Base-by-base conservation (phyloP, 2,329 filamentous ascomycete genomes). In the Nigrospora osmanthi region DNA sequence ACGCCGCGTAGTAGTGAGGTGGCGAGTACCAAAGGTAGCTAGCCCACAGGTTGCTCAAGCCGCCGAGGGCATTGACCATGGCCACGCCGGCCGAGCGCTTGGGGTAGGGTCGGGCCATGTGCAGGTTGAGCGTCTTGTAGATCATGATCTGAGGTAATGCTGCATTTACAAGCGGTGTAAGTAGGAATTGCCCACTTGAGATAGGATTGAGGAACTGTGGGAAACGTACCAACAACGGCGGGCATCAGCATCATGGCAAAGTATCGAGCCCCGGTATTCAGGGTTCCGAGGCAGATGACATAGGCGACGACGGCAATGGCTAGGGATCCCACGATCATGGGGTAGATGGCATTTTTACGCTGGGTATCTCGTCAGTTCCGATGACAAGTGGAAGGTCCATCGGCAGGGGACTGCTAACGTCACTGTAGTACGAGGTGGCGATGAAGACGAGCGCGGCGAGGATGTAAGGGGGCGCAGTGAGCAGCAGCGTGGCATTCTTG, bases 231-330 rank as follows among this genome's bases (percentile, higher is more conserved):
- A 12, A 34, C 31, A 10, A 23, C 30, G 7, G 48, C 47, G 4
- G 56, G 56, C 16, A 59, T 54, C 11, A 62, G 51, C 58, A 62
- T 61, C 58, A 62, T 62, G 35, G 60, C 58, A 38, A 56, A 46
- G 49, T 60, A 60, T 14, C 58, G 52, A 31, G 57, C 57, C 6
- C 43, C 58, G 6, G 51, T 55, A 33, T 55, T 56, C 15, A 58
- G 45, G 4, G 58, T 57, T 11, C 54, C 55, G 14, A 62, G 50
- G n/a, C 58, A 52, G 32, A 62, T 60, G 40, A 62, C 51, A 44
- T 58, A 59, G 38, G 58, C 57, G 10, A 53, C 40, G 1, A 60
- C 49, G 13, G 55, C 54, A n/a, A 61, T 47, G 19, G 44, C 35
- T 5, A 62, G 49, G 7, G 57, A 58, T 12, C 46, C 45, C 23